Base-by-base conservation (phyloP, 139 green algal species). In the Mychonastes homosphaera region DNA sequence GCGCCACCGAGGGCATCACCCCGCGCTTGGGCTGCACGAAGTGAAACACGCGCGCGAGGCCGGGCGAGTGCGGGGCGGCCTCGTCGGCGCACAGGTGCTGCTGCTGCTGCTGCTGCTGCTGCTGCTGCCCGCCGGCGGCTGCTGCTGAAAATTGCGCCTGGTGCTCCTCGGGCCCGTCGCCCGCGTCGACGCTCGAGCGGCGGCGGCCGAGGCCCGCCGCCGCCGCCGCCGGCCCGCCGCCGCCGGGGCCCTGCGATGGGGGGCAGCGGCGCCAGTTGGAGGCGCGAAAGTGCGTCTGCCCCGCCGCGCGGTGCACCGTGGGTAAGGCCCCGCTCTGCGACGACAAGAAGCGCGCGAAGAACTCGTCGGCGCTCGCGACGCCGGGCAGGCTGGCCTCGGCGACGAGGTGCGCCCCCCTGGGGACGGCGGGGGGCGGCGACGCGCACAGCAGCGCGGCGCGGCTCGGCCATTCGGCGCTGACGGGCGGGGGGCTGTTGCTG, bases 11-110 rank as follows among this genome's bases (percentile, higher is more conserved):
- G 16, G 27, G 32, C 28, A 21, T 39, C n/a, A 67, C n/a, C 30
- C 61, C 61, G 23, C 61, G 60, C 50, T 67, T 67, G 18, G 61
- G 61, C 61, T 67, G 61, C 21, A 53, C 47, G 50, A 67, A 67
- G 27, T 52, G 34, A 29, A 67, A 55, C 29, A 47, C 24, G 3
- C 61, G 48, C 24, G 49, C 60, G 18, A 32, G 40, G 61, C 50
- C 50, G 36, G 52, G 50, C 3, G 29, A 50, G 24, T 62, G 40
- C 3, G 41, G 43, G 7, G 43, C 43, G 12, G 13, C 43, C 7
- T 10, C 34, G 24, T 35, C 6, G 23, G 15, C 38, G 15, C 38
- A 13, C 49, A 29, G 26, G 7, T 56, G 18, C 49, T 41, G 49
- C 49, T 56, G 28, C 49, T 43, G 10, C 10, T 56, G 4, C 49